Conservation (phyloP, 2,329 filamentous ascomycete species). For the Fusarium sp. region DNA sequence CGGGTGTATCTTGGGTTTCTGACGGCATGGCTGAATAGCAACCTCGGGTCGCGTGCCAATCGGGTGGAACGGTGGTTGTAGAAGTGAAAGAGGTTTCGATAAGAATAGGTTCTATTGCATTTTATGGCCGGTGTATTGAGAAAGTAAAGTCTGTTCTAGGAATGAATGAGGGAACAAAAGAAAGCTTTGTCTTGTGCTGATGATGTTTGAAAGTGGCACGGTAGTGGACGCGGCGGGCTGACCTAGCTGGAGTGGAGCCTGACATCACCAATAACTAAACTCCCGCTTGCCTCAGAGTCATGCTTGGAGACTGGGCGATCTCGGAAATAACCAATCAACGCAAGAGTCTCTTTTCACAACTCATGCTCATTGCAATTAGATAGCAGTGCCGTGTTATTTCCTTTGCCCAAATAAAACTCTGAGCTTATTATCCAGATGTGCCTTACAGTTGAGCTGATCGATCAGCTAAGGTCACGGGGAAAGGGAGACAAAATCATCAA, state of each 20-base stretch:
- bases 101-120: slow-evolving; percentile 17
- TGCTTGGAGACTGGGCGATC: not conserved
- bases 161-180: not conserved
- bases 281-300: slow-evolving; percentile 9
- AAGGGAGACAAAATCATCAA: not conserved
- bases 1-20: slow-evolving; percentile 12
- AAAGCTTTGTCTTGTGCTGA: slow-evolving; percentile 14
- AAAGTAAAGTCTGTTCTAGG: not conserved
- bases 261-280: slow-evolving; percentile 24
- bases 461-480: not conserved
- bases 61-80: not conserved
- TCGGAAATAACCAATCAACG: slow-evolving; percentile 17
- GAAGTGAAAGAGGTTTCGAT: not conserved
- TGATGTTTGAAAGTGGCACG: slow-evolving; percentile 18
- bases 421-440: not conserved
- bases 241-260: slow-evolving; percentile 32
- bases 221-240: slow-evolving; percentile 9
- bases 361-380: not conserved
- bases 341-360: not conserved
- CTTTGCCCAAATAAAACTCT: not conserved
- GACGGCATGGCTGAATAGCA: slow-evolving; percentile 24
- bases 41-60: slow-evolving; percentile 29
- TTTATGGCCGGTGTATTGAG: not conserved
- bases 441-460: not conserved
- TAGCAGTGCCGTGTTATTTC: not conserved